Conservation (phyloP, 2,329 filamentous ascomycete species). For the Talaromyces piceae region DNA sequence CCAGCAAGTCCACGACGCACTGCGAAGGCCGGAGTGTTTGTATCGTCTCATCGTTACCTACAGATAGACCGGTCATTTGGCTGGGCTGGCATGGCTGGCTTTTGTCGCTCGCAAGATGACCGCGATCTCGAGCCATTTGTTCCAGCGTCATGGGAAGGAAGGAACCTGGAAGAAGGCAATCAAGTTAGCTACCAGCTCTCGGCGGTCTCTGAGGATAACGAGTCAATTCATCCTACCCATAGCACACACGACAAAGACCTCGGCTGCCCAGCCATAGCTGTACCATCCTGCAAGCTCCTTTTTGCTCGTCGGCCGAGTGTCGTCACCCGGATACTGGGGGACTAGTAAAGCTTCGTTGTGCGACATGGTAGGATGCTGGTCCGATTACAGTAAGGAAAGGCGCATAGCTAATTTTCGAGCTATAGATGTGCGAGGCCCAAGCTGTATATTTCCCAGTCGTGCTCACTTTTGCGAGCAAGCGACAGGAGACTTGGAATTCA, state of each 20-base stretch:
- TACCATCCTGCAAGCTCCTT: slow-evolving; percentile 94
- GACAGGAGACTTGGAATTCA: background rate
- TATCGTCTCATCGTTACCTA: background rate
- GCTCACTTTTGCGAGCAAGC: background rate
- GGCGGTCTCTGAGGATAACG: background rate
- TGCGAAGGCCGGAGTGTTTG: slow-evolving; percentile 44
- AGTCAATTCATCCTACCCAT: slow-evolving; percentile 45
- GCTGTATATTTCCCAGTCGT: background rate
- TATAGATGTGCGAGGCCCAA: background rate
- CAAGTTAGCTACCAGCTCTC: background rate
- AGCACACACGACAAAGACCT: slow-evolving; percentile 91
- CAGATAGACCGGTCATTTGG: slow-evolving; percentile 4
- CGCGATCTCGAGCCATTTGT: slow-evolving; percentile 85
- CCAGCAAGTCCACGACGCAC: slow-evolving; percentile 76
- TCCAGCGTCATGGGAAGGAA: slow-evolving; percentile 96
- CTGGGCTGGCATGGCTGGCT: slow-evolving; percentile 24
- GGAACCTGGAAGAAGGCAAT: slow-evolving; percentile 52
- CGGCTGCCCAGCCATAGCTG: slow-evolving; percentile 89
- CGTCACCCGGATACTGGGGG: slow-evolving; percentile 69
- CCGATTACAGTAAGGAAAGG: background rate
- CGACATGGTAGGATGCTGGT: slow-evolving; percentile 16
- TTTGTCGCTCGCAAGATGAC: slow-evolving; percentile 72
- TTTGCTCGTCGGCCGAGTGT: slow-evolving; percentile 75
- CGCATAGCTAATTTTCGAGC: background rate
- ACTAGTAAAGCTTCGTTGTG: slow-evolving; percentile 24